phyloP scores from a whole-genome alignment of 202 grass and related monocot genomes.

The Musa balbisiana region DNA sequence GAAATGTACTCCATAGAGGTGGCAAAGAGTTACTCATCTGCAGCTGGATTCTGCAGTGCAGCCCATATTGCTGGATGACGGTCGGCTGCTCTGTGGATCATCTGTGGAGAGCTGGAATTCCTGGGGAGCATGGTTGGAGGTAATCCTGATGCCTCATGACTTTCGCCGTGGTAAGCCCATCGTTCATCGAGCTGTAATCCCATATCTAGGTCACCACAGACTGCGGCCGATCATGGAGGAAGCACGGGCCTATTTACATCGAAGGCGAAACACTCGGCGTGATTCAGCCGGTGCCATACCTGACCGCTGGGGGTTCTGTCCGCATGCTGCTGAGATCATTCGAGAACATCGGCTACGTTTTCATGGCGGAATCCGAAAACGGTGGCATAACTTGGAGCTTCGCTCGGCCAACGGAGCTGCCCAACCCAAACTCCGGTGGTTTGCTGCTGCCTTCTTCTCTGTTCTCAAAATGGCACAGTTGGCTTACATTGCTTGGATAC shows the following conservation, averaged over 20 bases:
- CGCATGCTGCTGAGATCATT: constrained; percentile 83
- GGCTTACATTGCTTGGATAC: background rate
- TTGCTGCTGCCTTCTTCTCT: constrained; percentile 11
- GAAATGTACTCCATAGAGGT: background rate
- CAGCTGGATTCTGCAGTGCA: constrained; percentile 8
- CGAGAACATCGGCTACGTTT: constrained; percentile 40
- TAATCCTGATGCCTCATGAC: constrained; percentile 14
- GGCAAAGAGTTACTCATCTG: background rate
- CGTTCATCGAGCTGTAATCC: background rate
- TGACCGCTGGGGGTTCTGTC: constrained; percentile 51
- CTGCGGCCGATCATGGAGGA: constrained; percentile 57
- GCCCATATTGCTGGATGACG: constrained; percentile 86
- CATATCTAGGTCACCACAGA: constrained; percentile 64
- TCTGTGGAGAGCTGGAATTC: constrained; percentile 99
- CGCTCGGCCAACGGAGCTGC: constrained; percentile 43
- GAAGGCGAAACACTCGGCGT: constrained; percentile 67
- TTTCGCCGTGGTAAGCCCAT: background rate
- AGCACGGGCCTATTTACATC: constrained; percentile 80
- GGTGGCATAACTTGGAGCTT: constrained; percentile 58
- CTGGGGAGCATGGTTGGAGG: constrained; percentile 97
- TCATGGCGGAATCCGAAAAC: constrained; percentile 49
- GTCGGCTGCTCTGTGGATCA: constrained; percentile 69
- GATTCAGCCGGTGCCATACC: constrained; percentile 89
- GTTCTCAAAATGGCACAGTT: background rate
- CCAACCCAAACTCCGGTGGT: constrained; percentile 71